Evolutionary conservation across 441 rosid genomes (phyloP), one percentile per base, ranked within the genome.

Genomic region (Eutrema salsugineum): DNA sequence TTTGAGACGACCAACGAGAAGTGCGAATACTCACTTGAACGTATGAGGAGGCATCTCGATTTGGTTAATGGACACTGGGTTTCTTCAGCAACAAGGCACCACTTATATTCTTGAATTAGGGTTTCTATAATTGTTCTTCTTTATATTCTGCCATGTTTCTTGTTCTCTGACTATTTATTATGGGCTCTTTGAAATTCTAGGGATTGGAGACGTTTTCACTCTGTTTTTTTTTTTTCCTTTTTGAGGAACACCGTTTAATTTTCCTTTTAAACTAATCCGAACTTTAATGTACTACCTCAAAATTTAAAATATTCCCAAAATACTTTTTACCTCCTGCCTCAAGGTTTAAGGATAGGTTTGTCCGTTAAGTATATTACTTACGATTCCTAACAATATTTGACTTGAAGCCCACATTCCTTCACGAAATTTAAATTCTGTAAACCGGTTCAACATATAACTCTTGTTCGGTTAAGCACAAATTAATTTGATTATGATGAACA

Each of bases 41-140:
- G n/a, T 24, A 11, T 76, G 4, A 68, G 80, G 62, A 32, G 51
- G 15, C 80, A 81, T 61, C 65, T 57, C 22, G 80, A 81, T 5
- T 78, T 72, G 66, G 69, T 43, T 10, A 20, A 71, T 1, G 76
- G 67, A 4, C 5, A 14, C 0, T 81, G 82, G 73, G 72, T 68
- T 62, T 54, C 55, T 66, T 61, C 71, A 8, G 5, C 61, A 22
- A 24, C 2, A 53, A 53, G 75, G 62, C 62, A 60, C 38, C 11
- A 7, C 4, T 10, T 3, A 24, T 5, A 35, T 49, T 55, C 16
- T 50, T 71, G 8, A 33, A 40, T 66, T 53, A 66, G 62, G 62
- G 62, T 8, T 66, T 27, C 12, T 6, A 48, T 11, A 6, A 4
- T 48, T 20, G n/a, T 46, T 49, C 22, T 38, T 22, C 11, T 49